Base-by-base conservation (phyloP, 441 rosid genomes). In the Syzygium malaccense region DNA sequence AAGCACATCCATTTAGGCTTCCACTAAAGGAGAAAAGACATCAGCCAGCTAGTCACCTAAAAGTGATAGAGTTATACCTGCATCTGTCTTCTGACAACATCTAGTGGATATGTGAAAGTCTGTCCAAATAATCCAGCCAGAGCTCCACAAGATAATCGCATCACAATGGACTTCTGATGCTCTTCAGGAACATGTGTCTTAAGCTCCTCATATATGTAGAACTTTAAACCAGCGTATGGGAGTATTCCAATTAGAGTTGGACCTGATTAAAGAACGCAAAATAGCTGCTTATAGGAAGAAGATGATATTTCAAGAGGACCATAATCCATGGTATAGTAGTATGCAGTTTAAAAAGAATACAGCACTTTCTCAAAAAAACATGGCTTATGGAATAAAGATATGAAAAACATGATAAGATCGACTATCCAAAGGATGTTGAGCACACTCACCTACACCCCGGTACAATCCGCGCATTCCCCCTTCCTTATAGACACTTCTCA, bases 81-180 rank as follows among this genome's bases (percentile, higher is more conserved):
- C 99, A 98, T 98, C 92, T 98, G 99, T 90, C 99, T 93, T 92
- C 99, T 93, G 68, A 98, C 99, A 88, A 98, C 99, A 93, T 98
- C 98, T 90, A 98, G 89, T 5, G 99, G 99, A 91, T 98, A 98
- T 53, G 99, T 98, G 62, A 96, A 90, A 86, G 98, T 96, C 93
- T 97, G 99, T 83, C 99, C 99, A 87, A 98, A 91, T 89, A 98
- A 92, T 86, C 99, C 99, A 90, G 99, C 99, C 53, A 97, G 88
- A 51, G 98, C 99, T 89, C 99, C 99, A 93, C 99, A 98, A 88
- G 97, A 94, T 89, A 98, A 94, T 87, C 96, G 99, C 98, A 95
- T 94, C 86, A 90, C 85, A 89, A 96, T 95, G 75, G 99, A 95
- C 91, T 95, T 96, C 91, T 95, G 99, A 87, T 95, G 95, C 91